Evolutionary conservation across 2,329 filamentous ascomycete genomes (phyloP).

Genomic region (Cadophora gregata): DNA sequence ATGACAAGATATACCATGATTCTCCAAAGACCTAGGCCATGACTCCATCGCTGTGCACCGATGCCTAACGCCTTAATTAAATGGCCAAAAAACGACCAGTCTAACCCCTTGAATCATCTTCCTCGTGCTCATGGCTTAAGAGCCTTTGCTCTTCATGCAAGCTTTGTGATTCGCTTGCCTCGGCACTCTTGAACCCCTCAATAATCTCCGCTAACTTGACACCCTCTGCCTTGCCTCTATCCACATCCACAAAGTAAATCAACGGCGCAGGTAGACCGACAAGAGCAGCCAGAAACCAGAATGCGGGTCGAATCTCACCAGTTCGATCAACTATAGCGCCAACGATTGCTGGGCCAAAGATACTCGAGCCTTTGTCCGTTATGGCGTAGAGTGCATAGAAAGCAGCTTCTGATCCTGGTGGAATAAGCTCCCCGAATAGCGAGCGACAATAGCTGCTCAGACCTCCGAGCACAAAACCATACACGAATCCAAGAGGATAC

Average conservation of each 20-base stretch:
- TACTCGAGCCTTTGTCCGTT: constrained; percentile 92
- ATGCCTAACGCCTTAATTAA: neutral
- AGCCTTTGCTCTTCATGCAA: constrained; percentile 24
- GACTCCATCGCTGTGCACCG: constrained; percentile 11
- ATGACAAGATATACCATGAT: too few relatives aligned
- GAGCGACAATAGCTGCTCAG: constrained; percentile 90
- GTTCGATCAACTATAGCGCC: constrained; percentile 87
- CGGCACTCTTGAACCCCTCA: constrained; percentile 54
- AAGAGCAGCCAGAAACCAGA: constrained; percentile 88
- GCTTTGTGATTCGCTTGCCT: constrained; percentile 25
- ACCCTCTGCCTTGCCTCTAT: constrained; percentile 75
- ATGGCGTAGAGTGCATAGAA: constrained; percentile 91
- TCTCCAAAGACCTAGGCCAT: neutral
- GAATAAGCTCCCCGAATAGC: constrained; percentile 91
- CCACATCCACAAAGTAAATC: constrained; percentile 84
- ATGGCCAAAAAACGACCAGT: neutral
- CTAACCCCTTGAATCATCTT: constrained; percentile 11
- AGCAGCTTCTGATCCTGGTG: constrained; percentile 90
- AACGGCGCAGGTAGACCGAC: constrained; percentile 84
- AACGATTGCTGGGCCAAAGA: constrained; percentile 94
- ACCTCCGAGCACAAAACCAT: constrained; percentile 93
- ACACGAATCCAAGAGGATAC: constrained; percentile 89
- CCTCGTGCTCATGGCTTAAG: constrained; percentile 27
- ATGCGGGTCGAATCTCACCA: constrained; percentile 83
- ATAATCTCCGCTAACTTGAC: constrained; percentile 66